Evolutionary conservation across 1,139 yeast species (phyloP).

Genomic region (Pichia sp.): DNA sequence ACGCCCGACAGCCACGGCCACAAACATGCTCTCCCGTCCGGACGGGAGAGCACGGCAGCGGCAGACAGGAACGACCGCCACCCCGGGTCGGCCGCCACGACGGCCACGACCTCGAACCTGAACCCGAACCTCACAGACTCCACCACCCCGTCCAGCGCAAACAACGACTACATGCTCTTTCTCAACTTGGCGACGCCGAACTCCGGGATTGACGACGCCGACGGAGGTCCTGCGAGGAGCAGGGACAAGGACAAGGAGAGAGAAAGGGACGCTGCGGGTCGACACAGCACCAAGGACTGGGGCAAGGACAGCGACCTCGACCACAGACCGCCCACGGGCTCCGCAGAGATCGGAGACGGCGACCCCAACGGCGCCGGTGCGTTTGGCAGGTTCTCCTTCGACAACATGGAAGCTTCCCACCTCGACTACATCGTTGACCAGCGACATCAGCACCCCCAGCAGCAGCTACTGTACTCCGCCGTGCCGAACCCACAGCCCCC

Average conservation of each 20-base stretch:
- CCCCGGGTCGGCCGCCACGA: not conserved
- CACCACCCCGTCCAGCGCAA: constrained; percentile 2
- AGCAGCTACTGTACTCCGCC: not conserved
- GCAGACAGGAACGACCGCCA: not conserved
- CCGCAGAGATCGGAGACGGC: not conserved
- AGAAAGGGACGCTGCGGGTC: not conserved
- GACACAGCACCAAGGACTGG: not conserved
- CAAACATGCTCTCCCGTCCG: not conserved
- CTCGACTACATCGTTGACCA: not conserved
- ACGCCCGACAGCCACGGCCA: not conserved
- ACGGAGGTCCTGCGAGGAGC: not conserved
- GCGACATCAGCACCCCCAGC: not conserved
- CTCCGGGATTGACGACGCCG: not conserved
- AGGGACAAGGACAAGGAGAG: not conserved
- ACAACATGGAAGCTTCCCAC: not conserved
- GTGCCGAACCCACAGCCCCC: not conserved
- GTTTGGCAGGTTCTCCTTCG: not conserved
- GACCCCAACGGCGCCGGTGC: not conserved
- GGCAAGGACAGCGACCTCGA: too few relatives aligned
- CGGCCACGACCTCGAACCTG: not conserved
- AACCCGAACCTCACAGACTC: not conserved
- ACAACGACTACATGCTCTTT: constrained; percentile 9
- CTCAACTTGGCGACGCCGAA: constrained; percentile 5
- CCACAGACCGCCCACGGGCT: too few relatives aligned
- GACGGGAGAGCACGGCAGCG: not conserved